Percentiles rank a stretch among this genome's conserved stretches.
Evolutionary conservation across 768 basidiomycete genomes (phyloP).

Genomic region (Suillus paluster): DNA sequence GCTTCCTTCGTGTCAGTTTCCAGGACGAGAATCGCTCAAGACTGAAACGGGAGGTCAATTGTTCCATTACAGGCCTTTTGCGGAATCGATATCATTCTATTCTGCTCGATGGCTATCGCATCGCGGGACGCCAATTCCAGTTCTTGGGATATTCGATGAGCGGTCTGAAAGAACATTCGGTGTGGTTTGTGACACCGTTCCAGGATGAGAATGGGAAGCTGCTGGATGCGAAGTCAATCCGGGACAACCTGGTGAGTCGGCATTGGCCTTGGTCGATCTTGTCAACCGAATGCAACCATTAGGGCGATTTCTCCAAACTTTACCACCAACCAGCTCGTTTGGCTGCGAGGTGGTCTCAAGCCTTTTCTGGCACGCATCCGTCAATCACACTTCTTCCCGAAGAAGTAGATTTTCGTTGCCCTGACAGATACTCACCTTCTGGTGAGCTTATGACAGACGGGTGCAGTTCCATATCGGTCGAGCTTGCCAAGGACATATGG

Average conservation of each 20-base stretch:
- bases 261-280: background rate
- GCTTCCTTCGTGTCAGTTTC: constrained; percentile 53
- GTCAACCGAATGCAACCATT: background rate
- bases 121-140: constrained; percentile 50
- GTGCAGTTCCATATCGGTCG: constrained; percentile 48
- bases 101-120: constrained; percentile 36
- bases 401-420: constrained; percentile 34
- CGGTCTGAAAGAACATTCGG: constrained; percentile 51
- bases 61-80: constrained; percentile 37
- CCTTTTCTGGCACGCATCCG: constrained; percentile 55
- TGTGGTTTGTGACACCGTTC: constrained; percentile 55
- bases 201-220: constrained; percentile 21
- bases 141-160: constrained; percentile 60
- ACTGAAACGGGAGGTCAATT: constrained; percentile 32
- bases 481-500: constrained; percentile 41
- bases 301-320: constrained; percentile 47
- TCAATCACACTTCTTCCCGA: constrained; percentile 41
- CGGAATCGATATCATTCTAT: constrained; percentile 36
- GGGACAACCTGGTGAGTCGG: constrained; percentile 36
- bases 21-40: constrained; percentile 49
- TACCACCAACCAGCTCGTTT: constrained; percentile 47
- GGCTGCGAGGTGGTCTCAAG: constrained; percentile 57
- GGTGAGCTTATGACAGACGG: constrained; percentile 54
- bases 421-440: constrained; percentile 33
- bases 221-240: constrained; percentile 33